phyloP scores from a whole-genome alignment of 495 filamentous ascomycete species.

The Daldinia loculata region DNA sequence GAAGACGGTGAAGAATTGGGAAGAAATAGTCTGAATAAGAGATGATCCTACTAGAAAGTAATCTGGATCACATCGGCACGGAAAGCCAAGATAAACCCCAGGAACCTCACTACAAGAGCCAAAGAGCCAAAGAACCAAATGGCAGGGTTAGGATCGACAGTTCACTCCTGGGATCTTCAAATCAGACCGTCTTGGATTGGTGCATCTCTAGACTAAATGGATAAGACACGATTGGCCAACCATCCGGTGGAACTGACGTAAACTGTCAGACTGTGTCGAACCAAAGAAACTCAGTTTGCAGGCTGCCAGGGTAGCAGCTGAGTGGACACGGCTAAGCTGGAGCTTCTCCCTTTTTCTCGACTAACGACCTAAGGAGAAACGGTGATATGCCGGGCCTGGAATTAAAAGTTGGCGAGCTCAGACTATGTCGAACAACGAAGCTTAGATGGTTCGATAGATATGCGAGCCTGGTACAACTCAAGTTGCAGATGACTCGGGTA shows the following conservation, averaged over 20 bases:
- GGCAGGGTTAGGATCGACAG: slow-evolving; percentile 41
- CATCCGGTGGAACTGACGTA: slow-evolving; percentile 29
- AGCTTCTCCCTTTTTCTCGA: slow-evolving; percentile 26
- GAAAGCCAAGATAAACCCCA: slow-evolving; percentile 22
- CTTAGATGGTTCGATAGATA: slow-evolving; percentile 31
- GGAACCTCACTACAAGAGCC: slow-evolving; percentile 26
- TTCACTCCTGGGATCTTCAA: slow-evolving; percentile 40
- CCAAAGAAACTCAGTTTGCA: slow-evolving; percentile 37
- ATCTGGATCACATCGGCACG: slow-evolving; percentile 29
- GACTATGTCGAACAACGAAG: slow-evolving; percentile 10
- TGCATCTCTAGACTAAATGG: slow-evolving; percentile 29
- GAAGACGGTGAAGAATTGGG: slow-evolving; percentile 19
- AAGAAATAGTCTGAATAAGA: slow-evolving; percentile 29
- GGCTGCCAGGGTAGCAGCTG: slow-evolving; percentile 5
- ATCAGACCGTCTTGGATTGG: slow-evolving; percentile 36
- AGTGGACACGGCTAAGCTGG: slow-evolving; percentile 23
- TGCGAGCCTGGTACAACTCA: slow-evolving; percentile 33
- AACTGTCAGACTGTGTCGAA: slow-evolving; percentile 35
- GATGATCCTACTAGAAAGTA: slow-evolving; percentile 7
- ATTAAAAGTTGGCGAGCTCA: slow-evolving; percentile 22
- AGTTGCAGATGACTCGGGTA: slow-evolving; percentile 44
- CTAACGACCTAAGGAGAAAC: slow-evolving; percentile 12
- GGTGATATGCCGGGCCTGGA: slow-evolving; percentile 15
- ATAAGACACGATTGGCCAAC: slow-evolving; percentile 41
- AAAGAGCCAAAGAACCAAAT: slow-evolving; percentile 30